Evolutionary conservation across 2,329 filamentous ascomycete species (phyloP).

Genomic region (Penicillium corylophilum): DNA sequence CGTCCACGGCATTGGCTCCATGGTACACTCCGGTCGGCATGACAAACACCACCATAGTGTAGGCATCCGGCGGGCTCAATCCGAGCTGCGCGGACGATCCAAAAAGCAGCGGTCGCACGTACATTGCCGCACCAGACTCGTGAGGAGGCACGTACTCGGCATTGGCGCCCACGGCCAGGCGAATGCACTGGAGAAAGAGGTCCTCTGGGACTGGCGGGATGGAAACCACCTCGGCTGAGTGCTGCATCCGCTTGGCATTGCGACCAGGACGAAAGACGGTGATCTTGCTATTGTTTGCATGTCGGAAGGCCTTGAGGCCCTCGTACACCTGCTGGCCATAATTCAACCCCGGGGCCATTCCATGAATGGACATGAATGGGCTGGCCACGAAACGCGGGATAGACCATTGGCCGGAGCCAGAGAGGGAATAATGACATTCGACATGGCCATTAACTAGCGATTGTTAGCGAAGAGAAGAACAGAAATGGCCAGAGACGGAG

Average conservation of each 20-base stretch:
- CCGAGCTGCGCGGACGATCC: constrained; percentile 85
- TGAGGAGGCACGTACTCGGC: constrained; percentile 89
- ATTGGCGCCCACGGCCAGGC: constrained; percentile 81
- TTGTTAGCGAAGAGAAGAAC: not conserved
- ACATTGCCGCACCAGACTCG: constrained; percentile 85
- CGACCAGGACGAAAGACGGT: constrained; percentile 83
- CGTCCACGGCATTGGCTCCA: constrained; percentile 81
- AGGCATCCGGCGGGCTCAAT: constrained; percentile 83
- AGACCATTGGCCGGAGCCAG: constrained; percentile 72
- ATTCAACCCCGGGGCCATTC: constrained; percentile 92
- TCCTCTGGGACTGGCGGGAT: constrained; percentile 76
- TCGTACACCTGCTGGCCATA: constrained; percentile 98
- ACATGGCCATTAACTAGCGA: constrained; percentile 80
- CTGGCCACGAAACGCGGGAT: constrained; percentile 75
- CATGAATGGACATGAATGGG: constrained; percentile 84
- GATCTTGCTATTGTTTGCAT: constrained; percentile 61
- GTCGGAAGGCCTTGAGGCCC: constrained; percentile 93
- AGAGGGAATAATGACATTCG: constrained; percentile 76
- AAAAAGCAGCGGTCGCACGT: constrained; percentile 85
- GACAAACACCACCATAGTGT: constrained; percentile 86
- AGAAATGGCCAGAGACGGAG: not conserved
- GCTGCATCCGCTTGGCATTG: constrained; percentile 81
- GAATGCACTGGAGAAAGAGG: constrained; percentile 72
- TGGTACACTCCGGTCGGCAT: constrained; percentile 94
- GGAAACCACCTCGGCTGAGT: constrained; percentile 79